Evolutionary conservation across 2,329 filamentous ascomycete species (phyloP).

Genomic region (Alternaria metachromatica): DNA sequence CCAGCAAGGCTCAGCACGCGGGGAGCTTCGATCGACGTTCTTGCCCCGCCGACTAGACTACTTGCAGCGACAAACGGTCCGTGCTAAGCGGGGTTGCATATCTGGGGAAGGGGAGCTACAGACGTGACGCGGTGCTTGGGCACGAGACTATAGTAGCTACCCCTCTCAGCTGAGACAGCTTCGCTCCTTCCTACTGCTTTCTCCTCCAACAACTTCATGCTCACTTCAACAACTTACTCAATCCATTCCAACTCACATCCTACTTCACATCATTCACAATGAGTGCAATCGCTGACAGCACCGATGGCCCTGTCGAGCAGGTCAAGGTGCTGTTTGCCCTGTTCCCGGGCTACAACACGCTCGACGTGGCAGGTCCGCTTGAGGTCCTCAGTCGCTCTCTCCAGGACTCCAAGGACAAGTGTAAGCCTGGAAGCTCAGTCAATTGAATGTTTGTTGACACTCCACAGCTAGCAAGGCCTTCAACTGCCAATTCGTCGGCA

Average conservation of each 20-base stretch:
- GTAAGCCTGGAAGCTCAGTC: slow-evolving; percentile 41
- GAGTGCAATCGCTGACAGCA: slow-evolving; percentile 50
- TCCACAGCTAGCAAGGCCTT: slow-evolving; percentile 60
- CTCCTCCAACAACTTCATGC: slow-evolving; percentile 26
- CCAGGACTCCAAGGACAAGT: slow-evolving; percentile 61
- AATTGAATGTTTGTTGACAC: slow-evolving; percentile 28
- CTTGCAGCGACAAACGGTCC: slow-evolving; percentile 20
- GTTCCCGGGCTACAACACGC: slow-evolving; percentile 62
- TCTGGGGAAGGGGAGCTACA: slow-evolving; percentile 30
- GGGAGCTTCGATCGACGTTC: slow-evolving; percentile 20
- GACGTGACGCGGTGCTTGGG: slow-evolving; percentile 25
- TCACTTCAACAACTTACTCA: slow-evolving; percentile 22
- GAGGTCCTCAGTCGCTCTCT: slow-evolving; percentile 63
- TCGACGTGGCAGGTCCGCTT: slow-evolving; percentile 65
- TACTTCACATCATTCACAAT: slow-evolving; percentile 39
- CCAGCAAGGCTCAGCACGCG: slow-evolving; percentile 16
- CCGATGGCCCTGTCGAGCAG: slow-evolving; percentile 59
- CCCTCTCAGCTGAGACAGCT: slow-evolving; percentile 30
- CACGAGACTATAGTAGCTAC: slow-evolving; percentile 29
- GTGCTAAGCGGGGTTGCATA: slow-evolving; percentile 33
- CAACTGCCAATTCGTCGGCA: slow-evolving; percentile 60
- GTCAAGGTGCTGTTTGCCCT: slow-evolving; percentile 68
- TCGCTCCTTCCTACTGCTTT: slow-evolving; percentile 18
- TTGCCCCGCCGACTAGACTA: slow-evolving; percentile 25
- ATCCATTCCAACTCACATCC: slow-evolving; percentile 24